Evolutionary conservation across 768 basidiomycete species (phyloP).

Genomic region (Boletus edulis): DNA sequence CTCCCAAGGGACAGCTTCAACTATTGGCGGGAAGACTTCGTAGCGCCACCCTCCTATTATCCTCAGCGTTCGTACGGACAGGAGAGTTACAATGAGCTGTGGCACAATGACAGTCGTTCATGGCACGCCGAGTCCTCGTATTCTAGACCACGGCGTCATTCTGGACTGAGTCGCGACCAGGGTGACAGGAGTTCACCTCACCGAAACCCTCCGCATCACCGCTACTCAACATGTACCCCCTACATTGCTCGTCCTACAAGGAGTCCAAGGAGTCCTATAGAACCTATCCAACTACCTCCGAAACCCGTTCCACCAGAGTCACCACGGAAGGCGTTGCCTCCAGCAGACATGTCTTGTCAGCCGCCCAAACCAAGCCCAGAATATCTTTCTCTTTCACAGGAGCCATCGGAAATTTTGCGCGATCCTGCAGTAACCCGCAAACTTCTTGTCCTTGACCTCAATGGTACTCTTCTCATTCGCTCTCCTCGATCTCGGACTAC

Average conservation of each 20-base stretch:
- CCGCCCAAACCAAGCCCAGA: constrained; percentile 28
- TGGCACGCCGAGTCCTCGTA: constrained; percentile 8
- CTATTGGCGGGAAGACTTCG: constrained; percentile 23
- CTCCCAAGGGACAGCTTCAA: constrained; percentile 12
- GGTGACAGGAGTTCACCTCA: constrained; percentile 3
- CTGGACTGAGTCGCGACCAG: constrained; percentile 2
- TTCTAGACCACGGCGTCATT: constrained; percentile 6
- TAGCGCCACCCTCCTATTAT: background rate
- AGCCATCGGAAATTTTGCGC: constrained; percentile 25
- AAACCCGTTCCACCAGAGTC: background rate
- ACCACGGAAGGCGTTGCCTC: constrained; percentile 2
- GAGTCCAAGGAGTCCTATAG: constrained; percentile 9
- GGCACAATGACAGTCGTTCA: constrained; percentile 10
- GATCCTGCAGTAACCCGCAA: constrained; percentile 44
- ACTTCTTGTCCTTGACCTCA: constrained; percentile 63
- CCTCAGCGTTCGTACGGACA: constrained; percentile 6
- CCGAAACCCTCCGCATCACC: constrained; percentile 3
- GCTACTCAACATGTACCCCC: constrained; percentile 11
- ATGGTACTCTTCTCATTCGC: constrained; percentile 70
- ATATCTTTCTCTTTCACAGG: constrained; percentile 36
- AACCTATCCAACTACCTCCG: background rate
- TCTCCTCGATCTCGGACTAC: constrained; percentile 30
- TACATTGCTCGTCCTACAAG: constrained; percentile 2
- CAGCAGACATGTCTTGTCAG: background rate
- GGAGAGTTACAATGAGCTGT: constrained; percentile 8